These are phyloP conservation scores for Fraxinus greggii DNA, from an alignment of 305 asterid species.

Conservation along the genomic window DNA sequence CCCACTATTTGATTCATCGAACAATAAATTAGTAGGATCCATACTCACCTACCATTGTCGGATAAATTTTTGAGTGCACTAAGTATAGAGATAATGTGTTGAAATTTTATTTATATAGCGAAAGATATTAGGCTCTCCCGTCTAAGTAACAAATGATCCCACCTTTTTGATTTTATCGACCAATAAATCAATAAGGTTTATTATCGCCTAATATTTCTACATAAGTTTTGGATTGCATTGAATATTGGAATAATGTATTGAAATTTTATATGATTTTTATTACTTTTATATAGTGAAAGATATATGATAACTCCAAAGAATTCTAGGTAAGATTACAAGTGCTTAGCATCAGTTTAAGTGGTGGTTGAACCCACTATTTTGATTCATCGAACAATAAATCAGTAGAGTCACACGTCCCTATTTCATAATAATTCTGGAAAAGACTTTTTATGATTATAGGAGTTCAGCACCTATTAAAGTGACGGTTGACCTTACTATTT, in stretches of 20 bases:
- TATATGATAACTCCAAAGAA: neutral
- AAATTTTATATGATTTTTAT: too few species aligned
- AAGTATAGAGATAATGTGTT: neutral
- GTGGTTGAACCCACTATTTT: neutral
- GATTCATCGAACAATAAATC: neutral
- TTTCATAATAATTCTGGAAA: neutral
- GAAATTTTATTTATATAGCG: neutral
- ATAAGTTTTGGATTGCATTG: too few species aligned
- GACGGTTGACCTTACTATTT: neutral
- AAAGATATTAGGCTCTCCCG: neutral
- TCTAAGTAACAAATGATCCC: neutral
- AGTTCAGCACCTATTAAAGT: neutral
- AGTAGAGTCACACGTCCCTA: neutral
- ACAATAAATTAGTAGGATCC: neutral
- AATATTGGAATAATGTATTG: neutral
- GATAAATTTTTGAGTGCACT: neutral
- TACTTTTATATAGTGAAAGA: neutral
- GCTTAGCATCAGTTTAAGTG: neutral
- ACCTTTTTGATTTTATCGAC: neutral
- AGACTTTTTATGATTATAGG: neutral
- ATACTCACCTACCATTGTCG: neutral
- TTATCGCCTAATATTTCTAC: neutral
- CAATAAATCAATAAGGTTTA: neutral
- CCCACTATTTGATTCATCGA: neutral
- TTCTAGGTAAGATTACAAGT: neutral